Evolutionary conservation across 176 grass and related monocot species (phyloP).

Genomic region (Areca catechu): DNA sequence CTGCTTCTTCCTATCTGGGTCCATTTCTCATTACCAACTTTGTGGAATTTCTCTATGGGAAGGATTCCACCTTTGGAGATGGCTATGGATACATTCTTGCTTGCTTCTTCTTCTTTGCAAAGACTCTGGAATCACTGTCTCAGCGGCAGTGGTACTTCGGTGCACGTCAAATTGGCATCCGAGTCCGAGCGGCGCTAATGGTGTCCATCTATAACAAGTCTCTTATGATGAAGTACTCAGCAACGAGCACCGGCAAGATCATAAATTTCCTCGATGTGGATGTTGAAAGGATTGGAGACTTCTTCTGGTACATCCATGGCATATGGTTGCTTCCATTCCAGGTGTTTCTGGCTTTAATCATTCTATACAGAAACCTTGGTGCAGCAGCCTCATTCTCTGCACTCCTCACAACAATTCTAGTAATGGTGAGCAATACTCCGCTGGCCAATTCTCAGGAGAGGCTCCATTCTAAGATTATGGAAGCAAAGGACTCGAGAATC

Average conservation of each 20-base stretch:
- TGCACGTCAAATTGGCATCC: conserved; percentile 57
- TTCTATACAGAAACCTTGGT: conserved; percentile 61
- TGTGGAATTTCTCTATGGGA: conserved; percentile 59
- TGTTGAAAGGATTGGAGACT: conserved; percentile 67
- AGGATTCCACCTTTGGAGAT: conserved; percentile 20
- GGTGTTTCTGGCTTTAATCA: conserved; percentile 55
- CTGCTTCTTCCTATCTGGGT: conserved; percentile 55
- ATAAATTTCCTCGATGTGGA: conserved; percentile 81
- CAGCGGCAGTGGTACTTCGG: conserved; percentile 91
- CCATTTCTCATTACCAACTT: conserved; percentile 78
- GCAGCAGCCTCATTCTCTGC: conserved; percentile 54
- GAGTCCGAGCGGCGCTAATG: conserved; percentile 62
- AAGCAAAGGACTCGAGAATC: conserved; percentile 73
- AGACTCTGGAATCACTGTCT: conserved; percentile 76
- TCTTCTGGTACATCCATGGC: conserved; percentile 82
- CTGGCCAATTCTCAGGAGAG: conserved; percentile 53
- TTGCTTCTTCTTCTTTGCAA: conserved; percentile 60
- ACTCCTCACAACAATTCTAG: conserved; percentile 38
- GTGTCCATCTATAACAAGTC: conserved; percentile 61
- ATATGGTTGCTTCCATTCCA: conserved; percentile 82
- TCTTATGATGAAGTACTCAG: conserved; percentile 51
- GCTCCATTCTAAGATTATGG: conserved; percentile 67
- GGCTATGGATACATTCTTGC: conserved; percentile 45
- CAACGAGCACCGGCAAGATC: conserved; percentile 38
- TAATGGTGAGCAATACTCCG: conserved; percentile 86